Conservation (phyloP, 75 land plant genomes). For the Pseudotsuga menziesii region DNA sequence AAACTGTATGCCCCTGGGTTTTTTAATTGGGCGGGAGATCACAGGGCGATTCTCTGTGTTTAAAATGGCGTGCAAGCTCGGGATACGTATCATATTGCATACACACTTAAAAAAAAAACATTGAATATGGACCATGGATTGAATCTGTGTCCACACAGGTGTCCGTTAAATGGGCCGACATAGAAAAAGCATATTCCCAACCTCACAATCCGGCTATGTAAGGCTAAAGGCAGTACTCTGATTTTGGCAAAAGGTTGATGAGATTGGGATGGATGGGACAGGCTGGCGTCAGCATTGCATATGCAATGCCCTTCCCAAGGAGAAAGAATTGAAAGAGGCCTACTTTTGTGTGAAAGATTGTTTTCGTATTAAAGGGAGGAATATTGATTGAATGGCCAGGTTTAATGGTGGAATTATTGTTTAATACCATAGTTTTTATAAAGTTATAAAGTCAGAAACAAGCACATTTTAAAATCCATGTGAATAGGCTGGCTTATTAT, state of each 20-base stretch:
- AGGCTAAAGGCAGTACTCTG: constrained; percentile 4
- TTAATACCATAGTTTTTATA: too few species aligned
- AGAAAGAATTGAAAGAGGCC: not conserved
- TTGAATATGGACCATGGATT: not conserved
- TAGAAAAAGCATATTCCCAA: constrained; percentile 4
- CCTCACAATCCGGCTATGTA: constrained; percentile 10
- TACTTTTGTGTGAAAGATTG: constrained; percentile 13
- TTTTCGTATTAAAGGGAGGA: constrained; percentile 1
- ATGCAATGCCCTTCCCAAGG: not conserved
- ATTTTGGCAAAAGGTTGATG: constrained; percentile 3
- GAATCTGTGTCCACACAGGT: not conserved
- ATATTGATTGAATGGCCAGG: not conserved
- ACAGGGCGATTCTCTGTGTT: not conserved
- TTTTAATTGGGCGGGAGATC: constrained; percentile 3
- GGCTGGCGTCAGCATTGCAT: not conserved
- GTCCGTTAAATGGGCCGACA: not conserved
- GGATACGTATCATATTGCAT: not conserved
- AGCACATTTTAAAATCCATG: too few species aligned
- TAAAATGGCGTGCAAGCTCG: constrained; percentile 1
- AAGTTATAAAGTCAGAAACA: too few species aligned
- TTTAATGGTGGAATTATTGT: too few species aligned
- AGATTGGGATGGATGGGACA: constrained; percentile 9
- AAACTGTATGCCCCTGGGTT: too few species aligned
- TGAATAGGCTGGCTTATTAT: too few species aligned
- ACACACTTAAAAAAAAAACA: not conserved